A percentile compares a stretch with the other conserved stretches of the same genome.
Evolutionary conservation across 2,329 filamentous ascomycete genomes (phyloP).

Genomic region (Aspergillus amoenus): DNA sequence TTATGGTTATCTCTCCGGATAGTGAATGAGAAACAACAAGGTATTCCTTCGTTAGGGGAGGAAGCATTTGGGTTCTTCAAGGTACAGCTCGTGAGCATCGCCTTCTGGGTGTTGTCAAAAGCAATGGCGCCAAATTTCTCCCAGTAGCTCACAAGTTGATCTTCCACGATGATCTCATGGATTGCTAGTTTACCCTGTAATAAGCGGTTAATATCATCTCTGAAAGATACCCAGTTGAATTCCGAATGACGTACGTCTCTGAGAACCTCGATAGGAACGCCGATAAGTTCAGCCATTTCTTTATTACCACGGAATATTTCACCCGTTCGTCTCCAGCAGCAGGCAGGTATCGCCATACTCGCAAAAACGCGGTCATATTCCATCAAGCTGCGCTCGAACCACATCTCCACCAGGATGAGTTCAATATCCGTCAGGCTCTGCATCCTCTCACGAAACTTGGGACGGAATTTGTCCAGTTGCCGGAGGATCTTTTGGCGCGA

Average conservation of each 20-base stretch:
- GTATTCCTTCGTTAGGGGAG: constrained; percentile 67
- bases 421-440: constrained; percentile 91
- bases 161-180: constrained; percentile 93
- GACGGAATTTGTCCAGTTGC: constrained; percentile 88
- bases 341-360: constrained; percentile 97
- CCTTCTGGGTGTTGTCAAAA: constrained; percentile 91
- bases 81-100: constrained; percentile 88
- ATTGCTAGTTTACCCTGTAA: constrained; percentile 84
- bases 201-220: constrained; percentile 3
- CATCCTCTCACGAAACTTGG: constrained; percentile 94
- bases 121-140: constrained; percentile 98
- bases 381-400: constrained; percentile 95
- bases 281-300: constrained; percentile 96
- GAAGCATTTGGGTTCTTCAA: constrained; percentile 78
- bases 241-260: constrained; percentile 69
- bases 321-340: constrained; percentile 93
- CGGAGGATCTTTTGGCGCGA: constrained; percentile 89
- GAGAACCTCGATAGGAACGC: constrained; percentile 84
- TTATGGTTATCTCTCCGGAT: constrained; percentile 94
- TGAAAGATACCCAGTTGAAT: not conserved
- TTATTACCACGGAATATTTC: constrained; percentile 98
- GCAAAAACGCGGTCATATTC: constrained; percentile 98
- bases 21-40: constrained; percentile 97
- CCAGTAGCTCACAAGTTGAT: constrained; percentile 95
- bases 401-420: constrained; percentile 95